Evolutionary conservation across 495 filamentous ascomycete species (phyloP), one percentile per base, ranked within the genome.

Genomic region (Lindgomyces ingoldianus): DNA sequence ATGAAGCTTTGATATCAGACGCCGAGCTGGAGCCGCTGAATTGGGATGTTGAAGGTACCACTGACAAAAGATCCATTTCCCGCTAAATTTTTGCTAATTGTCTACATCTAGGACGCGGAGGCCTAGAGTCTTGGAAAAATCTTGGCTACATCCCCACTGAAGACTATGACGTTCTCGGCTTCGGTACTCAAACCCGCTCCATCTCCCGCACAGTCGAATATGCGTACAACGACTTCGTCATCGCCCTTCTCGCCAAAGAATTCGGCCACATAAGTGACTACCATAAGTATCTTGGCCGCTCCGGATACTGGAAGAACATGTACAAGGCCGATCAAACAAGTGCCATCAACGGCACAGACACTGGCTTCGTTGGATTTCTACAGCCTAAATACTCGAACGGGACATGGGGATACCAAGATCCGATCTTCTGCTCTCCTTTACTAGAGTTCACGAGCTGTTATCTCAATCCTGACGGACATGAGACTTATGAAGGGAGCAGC

Each of bases 1-100:
- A 89, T 64, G 82, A 85, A 56, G 89, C 89, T 2, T 81, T 93
- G 0, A 81, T 90, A 18, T 87, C 88, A 60, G 89, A 93, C 60
- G 89, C 89, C 16, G 88, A 91, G 70, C 79, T 85, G 9, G 89
- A 91, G 69, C 87, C 88, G 1, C 75, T 75, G 51, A 83, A 90
- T 69, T 92, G 89, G 89, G 81, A 81, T 54, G 81, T 86, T 19
- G 77, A 91, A 71, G 89, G 89, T 57, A n/a, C n/a, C n/a, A n/a
- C n/a, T n/a, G n/a, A n/a, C n/a, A n/a, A n/a, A n/a, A n/a, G n/a
- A n/a, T n/a, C n/a, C n/a, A n/a, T n/a, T n/a, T n/a, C n/a, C n/a
- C n/a, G n/a, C n/a, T n/a, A n/a, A n/a, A n/a, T n/a, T n/a, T n/a
- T n/a, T n/a, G n/a, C n/a, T n/a, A n/a, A n/a, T n/a, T n/a, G n/a